phyloP scores from a whole-genome alignment of 2,329 filamentous ascomycete genomes.

The Cladosporium phlei region DNA sequence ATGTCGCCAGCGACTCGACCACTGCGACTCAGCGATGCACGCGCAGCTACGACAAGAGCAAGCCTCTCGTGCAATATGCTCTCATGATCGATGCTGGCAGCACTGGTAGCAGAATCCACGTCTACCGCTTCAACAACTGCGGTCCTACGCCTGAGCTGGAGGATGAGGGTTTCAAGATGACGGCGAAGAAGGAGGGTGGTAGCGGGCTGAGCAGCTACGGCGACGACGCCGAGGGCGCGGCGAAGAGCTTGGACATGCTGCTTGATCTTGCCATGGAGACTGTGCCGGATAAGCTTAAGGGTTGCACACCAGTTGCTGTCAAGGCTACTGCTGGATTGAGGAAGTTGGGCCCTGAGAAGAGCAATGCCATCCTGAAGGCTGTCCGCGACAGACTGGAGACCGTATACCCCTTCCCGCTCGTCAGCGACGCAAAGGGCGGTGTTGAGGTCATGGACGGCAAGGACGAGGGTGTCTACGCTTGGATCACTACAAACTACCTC shows the following conservation, averaged over 20 bases:
- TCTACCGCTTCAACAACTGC: constrained; percentile 99
- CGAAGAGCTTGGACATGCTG: constrained; percentile 80
- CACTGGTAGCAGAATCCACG: constrained; percentile 95
- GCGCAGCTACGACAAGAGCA: constrained; percentile 76
- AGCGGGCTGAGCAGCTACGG: constrained; percentile 80
- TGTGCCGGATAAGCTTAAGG: constrained; percentile 82
- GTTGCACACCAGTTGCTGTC: constrained; percentile 92
- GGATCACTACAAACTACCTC: constrained; percentile 98
- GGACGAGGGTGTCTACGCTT: constrained; percentile 95
- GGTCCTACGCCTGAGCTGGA: constrained; percentile 92
- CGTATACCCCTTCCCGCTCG: constrained; percentile 89
- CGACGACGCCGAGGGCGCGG: constrained; percentile 78
- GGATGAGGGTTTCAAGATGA: constrained; percentile 89
- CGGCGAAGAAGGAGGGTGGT: constrained; percentile 75
- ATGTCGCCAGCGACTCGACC: constrained; percentile 51
- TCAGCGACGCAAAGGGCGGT: constrained; percentile 76
- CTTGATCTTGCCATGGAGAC: constrained; percentile 79
- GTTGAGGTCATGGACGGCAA: constrained; percentile 97
- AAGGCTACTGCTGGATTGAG: constrained; percentile 95
- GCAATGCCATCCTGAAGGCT: constrained; percentile 76
- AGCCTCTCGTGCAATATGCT: constrained; percentile 94
- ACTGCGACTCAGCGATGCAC: constrained; percentile 71
- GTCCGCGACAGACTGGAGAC: constrained; percentile 81
- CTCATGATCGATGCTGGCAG: constrained; percentile 98
- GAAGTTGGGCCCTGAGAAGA: constrained; percentile 75